Evolutionary conservation across 2,329 filamentous ascomycete species (phyloP), one percentile per base, ranked within the genome.

Genomic region (Phialocephala subalpina): DNA sequence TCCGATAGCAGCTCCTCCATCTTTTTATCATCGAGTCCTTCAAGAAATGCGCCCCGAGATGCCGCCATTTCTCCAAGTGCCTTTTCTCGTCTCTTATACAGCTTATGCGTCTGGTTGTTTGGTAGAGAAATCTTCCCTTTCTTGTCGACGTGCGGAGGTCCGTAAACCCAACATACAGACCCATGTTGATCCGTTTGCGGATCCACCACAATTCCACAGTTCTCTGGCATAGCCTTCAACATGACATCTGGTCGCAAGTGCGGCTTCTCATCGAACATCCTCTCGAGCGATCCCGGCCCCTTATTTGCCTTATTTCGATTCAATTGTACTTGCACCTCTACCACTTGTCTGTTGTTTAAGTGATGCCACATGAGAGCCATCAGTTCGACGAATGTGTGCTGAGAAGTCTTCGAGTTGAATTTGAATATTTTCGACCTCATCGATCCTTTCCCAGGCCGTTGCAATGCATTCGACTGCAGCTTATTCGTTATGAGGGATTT

Each of bases 171-270:
- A 14, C 12, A 14, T 6, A 53, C 49, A 20, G 18, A 14, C 1
- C 20, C 36, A 16, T 57, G 14, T 7, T 35, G 14, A 12, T 57
- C 35, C 33, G 55, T 57, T 4, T 57, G 55, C 9, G 55, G 55
- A 16, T 57, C 35, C 8, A 57, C 33, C 8, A 57, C 55, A 14
- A 57, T 57, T 2, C 55, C 55, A 22, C 29, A 57, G 8, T 22
- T 22, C 7, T 14, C 20, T 27, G 55, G 55, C 55, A 57, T 36
- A 57, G 55, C 29, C 18, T 22, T 40, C 18, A 57, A 57, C 33
- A 57, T 57, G 5, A 57, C 20, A 20, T 57, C 55, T 38, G 55
- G 33, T n/a, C 55, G 29, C 35, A 36, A 40, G 25, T 57, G 55
- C 25, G 18, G 33, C 16, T 22, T n/a, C 29, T 36, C 16, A 22